These are phyloP conservation scores for Inga oerstediana DNA, from an alignment of 306 rosid species.

Conservation along the genomic window DNA sequence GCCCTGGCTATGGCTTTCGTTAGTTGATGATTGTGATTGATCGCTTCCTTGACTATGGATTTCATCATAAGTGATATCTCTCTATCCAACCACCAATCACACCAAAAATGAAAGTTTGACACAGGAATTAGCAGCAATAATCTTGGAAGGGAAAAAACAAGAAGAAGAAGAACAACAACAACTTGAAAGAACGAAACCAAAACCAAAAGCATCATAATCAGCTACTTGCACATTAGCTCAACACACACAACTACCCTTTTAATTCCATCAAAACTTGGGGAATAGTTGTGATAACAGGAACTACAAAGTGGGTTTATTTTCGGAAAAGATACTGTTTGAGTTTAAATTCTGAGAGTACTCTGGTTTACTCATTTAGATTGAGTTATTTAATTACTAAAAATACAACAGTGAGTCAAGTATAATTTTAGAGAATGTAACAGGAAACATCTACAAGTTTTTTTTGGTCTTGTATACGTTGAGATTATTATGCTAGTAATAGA, in stretches of 20 bases:
- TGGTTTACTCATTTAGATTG: neutral
- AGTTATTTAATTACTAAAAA: neutral
- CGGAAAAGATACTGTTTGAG: neutral
- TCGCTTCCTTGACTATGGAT: too few relatives aligned
- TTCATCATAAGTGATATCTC: neutral
- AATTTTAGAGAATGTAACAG: too few relatives aligned
- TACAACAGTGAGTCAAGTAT: too few relatives aligned
- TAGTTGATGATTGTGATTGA: too few relatives aligned
- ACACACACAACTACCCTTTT: neutral
- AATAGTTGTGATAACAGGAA: too few relatives aligned
- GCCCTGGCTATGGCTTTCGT: too few relatives aligned
- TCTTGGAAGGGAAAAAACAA: neutral
- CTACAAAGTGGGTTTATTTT: too few relatives aligned
- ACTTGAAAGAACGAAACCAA: neutral
- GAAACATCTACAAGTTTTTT: too few relatives aligned
- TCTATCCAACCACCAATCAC: conserved; percentile 37
- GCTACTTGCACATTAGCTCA: neutral
- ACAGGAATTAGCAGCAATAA: neutral
- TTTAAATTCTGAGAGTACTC: neutral
- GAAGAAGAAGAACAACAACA: neutral
- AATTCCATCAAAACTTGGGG: neutral
- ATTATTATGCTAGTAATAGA: neutral
- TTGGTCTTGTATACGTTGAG: too few relatives aligned
- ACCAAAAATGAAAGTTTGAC: neutral
- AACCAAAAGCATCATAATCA: neutral